phyloP scores from a whole-genome alignment of 2,329 filamentous ascomycete species.

The Ascochyta rabiei region DNA sequence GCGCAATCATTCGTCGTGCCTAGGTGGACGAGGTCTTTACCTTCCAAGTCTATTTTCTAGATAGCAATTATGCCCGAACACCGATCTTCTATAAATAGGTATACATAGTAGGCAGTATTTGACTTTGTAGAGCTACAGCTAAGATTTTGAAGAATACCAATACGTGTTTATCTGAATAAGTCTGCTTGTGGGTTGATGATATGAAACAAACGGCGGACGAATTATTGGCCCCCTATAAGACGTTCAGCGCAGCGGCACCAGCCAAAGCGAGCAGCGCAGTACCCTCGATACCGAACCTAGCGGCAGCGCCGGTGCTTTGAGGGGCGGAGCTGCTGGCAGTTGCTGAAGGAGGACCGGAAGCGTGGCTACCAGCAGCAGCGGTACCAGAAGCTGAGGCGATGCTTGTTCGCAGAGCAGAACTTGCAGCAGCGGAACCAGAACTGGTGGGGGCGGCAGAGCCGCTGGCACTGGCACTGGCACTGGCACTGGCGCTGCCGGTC shows the following conservation, averaged over 20 bases:
- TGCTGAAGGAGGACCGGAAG: conserved; percentile 7
- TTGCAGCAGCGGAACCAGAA: conserved; percentile 8
- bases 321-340: conserved; percentile 15
- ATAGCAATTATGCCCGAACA: too few relatives aligned
- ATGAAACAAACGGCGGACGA: too few relatives aligned
- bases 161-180: too few relatives aligned
- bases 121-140: too few relatives aligned
- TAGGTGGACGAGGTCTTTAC: too few relatives aligned
- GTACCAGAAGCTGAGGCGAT: conserved; percentile 12
- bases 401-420: conserved; percentile 13
- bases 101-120: too few relatives aligned
- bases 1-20: too few relatives aligned
- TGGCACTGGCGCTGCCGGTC: conserved; percentile 12
- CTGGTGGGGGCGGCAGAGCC: conserved; percentile 6
- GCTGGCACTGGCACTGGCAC: conserved; percentile 3
- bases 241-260: conserved; percentile 29
- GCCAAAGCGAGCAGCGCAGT: conserved; percentile 28
- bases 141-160: too few relatives aligned
- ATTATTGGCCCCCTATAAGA: conserved; percentile 20
- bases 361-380: conserved; percentile 10
- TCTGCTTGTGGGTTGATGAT: too few relatives aligned
- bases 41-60: too few relatives aligned
- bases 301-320: conserved; percentile 31
- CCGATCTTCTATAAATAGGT: too few relatives aligned
- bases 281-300: conserved; percentile 25